Conservation (phyloP, 805 yeast species). For the Cyberlindnera americana region DNA sequence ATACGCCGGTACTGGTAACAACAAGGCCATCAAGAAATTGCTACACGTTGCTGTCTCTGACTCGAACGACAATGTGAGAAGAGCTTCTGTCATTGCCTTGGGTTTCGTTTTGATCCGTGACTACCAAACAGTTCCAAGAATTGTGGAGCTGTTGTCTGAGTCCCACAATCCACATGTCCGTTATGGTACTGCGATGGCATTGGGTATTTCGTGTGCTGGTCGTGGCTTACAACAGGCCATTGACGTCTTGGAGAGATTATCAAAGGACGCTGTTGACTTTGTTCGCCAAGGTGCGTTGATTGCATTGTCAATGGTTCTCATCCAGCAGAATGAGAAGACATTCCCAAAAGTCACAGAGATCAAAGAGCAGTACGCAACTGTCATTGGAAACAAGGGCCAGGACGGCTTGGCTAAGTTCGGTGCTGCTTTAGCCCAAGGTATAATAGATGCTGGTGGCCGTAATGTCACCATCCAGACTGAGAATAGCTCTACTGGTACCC, state of each 20-base stretch:
- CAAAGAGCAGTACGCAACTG: slow-evolving; percentile 68
- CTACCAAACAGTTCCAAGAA: slow-evolving; percentile 89
- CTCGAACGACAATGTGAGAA: slow-evolving; percentile 92
- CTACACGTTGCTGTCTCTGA: slow-evolving; percentile 95
- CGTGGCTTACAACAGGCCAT: slow-evolving; percentile 84
- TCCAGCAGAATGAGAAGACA: slow-evolving; percentile 81
- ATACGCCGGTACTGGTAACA: slow-evolving; percentile 93
- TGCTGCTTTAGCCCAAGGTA: slow-evolving; percentile 95
- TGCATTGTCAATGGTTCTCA: slow-evolving; percentile 85
- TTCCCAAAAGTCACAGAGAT: slow-evolving; percentile 76
- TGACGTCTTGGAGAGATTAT: slow-evolving; percentile 87
- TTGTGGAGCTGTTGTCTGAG: slow-evolving; percentile 88
- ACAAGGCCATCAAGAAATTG: slow-evolving; percentile 78
- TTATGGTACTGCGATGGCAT: slow-evolving; percentile 96
- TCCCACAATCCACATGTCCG: slow-evolving; percentile 98
- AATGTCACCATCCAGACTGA: slow-evolving; percentile 93
- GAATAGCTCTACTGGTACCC: slow-evolving; percentile 81
- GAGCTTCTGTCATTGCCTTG: slow-evolving; percentile 88
- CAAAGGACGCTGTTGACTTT: slow-evolving; percentile 92
- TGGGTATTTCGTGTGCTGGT: slow-evolving; percentile 97
- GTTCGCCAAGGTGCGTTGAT: slow-evolving; percentile 97
- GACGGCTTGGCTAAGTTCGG: slow-evolving; percentile 98
- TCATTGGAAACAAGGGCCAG: slow-evolving; percentile 85
- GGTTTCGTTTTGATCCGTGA: slow-evolving; percentile 91
- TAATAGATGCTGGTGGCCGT: slow-evolving; percentile 97